phyloP scores from a whole-genome alignment of 768 basidiomycete species.

The Rhizopogon vulgaris region DNA sequence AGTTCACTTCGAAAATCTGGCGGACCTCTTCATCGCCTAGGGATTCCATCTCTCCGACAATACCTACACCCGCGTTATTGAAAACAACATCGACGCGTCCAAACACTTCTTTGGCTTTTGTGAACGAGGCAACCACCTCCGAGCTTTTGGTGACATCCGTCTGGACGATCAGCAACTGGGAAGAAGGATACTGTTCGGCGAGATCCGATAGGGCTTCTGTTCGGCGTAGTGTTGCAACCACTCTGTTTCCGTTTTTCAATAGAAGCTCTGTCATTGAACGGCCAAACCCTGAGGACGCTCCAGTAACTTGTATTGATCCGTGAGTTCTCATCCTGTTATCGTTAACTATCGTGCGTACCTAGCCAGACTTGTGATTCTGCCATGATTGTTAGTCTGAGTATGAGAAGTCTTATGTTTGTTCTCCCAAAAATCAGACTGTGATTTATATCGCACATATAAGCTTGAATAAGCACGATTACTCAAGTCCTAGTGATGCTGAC shows the following conservation, averaged over 20 bases:
- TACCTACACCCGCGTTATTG: conserved; percentile 29
- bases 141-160: conserved; percentile 25
- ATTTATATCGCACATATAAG: not conserved
- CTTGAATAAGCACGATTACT: not conserved
- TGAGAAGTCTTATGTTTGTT: not conserved
- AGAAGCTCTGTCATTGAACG: conserved; percentile 21
- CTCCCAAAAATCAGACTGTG: not conserved
- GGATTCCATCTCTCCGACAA: conserved; percentile 29
- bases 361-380: conserved; percentile 12
- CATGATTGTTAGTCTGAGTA: conserved; percentile 1
- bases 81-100: conserved; percentile 33
- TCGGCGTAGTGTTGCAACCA: conserved; percentile 34
- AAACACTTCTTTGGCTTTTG: conserved; percentile 22
- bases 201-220: conserved; percentile 18
- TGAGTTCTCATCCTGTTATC: not conserved
- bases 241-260: conserved; percentile 28
- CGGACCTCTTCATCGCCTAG: conserved; percentile 25
- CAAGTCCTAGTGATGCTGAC: not conserved
- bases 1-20: conserved; percentile 32
- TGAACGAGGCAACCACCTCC: conserved; percentile 24
- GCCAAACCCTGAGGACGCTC: conserved; percentile 31
- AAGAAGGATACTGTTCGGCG: conserved; percentile 5
- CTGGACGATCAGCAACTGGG: conserved; percentile 17
- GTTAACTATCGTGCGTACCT: conserved; percentile 2
- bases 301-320: conserved; percentile 24